These are phyloP conservation scores for Pseudisothecium myosuroides DNA, from an alignment of 225 moss, liverwort and hornwort genomes.

Conservation along the genomic window DNA sequence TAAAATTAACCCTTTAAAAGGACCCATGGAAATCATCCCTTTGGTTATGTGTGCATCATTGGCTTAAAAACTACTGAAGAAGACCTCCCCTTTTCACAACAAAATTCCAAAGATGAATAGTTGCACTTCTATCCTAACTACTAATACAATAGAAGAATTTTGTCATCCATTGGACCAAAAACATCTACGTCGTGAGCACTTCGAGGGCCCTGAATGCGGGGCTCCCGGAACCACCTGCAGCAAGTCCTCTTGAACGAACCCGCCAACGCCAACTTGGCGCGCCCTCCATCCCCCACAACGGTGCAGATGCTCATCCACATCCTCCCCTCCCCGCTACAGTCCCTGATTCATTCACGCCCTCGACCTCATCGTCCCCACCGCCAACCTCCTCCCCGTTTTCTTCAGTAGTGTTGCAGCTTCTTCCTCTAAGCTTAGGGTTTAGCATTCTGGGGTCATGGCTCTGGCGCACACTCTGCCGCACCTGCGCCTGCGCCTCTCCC, in stretches of 20 bases:
- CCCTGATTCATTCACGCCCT: background rate
- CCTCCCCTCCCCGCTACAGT: background rate
- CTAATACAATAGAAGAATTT: no score
- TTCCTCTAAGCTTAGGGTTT: background rate
- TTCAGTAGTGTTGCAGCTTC: background rate
- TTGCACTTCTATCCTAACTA: no score
- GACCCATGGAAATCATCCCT: no score
- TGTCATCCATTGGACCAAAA: no score
- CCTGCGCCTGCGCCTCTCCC: background rate
- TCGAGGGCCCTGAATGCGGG: no score
- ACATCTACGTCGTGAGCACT: no score
- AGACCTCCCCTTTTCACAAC: no score
- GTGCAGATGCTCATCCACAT: background rate
- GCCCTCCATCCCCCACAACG: background rate
- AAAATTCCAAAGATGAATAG: no score
- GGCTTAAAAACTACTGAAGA: no score
- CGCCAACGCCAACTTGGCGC: background rate
- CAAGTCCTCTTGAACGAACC: background rate
- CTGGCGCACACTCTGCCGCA: slow-evolving; percentile 3
- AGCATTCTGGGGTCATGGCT: background rate
- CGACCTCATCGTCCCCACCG: background rate
- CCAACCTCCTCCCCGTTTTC: background rate
- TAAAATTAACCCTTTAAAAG: no score
- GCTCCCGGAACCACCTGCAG: no score
- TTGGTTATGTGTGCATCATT: no score